Evolutionary conservation across 805 yeast genomes (phyloP).

Genomic region (Schwanniomyces yamadae): DNA sequence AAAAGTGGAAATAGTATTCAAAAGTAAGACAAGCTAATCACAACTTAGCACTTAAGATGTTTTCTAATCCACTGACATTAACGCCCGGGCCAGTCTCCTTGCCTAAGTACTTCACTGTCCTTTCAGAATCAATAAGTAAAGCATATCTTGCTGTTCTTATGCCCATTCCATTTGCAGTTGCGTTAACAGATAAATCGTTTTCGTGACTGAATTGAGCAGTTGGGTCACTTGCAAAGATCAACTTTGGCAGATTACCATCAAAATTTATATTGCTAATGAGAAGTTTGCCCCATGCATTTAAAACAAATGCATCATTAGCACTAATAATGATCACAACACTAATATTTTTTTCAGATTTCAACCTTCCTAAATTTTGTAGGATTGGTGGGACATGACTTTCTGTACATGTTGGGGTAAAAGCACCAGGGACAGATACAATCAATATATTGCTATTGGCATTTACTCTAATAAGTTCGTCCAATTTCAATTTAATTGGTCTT

Average conservation of each 20-base stretch:
- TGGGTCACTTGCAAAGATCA: conserved; percentile 44
- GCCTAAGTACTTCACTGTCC: conserved; percentile 34
- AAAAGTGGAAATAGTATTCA: no score
- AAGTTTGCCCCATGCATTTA: conserved; percentile 46
- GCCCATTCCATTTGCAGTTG: conserved; percentile 36
- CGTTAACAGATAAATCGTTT: conserved; percentile 33
- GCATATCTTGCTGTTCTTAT: conserved; percentile 42
- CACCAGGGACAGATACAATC: conserved; percentile 55
- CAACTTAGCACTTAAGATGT: conserved; percentile 37
- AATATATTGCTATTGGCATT: conserved; percentile 24
- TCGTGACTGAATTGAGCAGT: conserved; percentile 31
- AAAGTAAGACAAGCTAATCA: no score
- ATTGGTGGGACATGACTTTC: conserved; percentile 44
- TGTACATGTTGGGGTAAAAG: conserved; percentile 68
- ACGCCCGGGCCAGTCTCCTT: conserved; percentile 33
- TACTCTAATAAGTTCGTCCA: conserved; percentile 31
- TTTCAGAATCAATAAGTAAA: conserved; percentile 27
- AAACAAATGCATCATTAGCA: conserved; percentile 44
- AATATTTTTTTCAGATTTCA: conserved; percentile 29
- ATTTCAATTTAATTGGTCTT: conserved; percentile 30
- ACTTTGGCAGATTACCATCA: conserved; percentile 21
- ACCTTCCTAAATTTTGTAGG: conserved; percentile 26
- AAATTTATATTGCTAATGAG: conserved; percentile 25
- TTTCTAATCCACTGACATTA: conserved; percentile 35
- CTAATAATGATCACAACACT: conserved; percentile 35